Evolutionary conservation across 2,329 filamentous ascomycete genomes (phyloP), one percentile per base, ranked within the genome.

Genomic region (Aspergillus viridinutans): DNA sequence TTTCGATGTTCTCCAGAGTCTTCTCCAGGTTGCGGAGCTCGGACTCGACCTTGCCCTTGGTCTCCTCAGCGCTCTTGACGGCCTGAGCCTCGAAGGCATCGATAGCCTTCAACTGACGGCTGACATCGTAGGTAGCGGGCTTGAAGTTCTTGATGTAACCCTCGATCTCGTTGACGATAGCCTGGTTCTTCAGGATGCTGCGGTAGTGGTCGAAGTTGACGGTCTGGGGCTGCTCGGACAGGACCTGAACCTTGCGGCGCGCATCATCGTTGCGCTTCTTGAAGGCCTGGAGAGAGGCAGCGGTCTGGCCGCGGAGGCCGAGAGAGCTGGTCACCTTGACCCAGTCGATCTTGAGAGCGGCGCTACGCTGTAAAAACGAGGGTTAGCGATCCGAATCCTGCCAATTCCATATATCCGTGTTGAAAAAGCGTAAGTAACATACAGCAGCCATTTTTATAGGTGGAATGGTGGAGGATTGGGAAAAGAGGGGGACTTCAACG

Each of bases 221-320:
- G 58, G 85, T 85, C 72, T 91, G 90, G 64, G 93, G 82, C 76
- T 89, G 87, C 80, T 96, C 91, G 63, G 85, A 87, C 58, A 99
- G 90, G 62, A 85, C 71, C 78, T 89, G 86, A 61, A 99, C 84
- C 81, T 93, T 93, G 83, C 94, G 93, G 80, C 93, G 92, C 75
- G 91, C 93, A 77, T 97, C 92, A 76, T 99, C 94, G 84, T 97
- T 97, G 82, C 94, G 92, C 87, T 96, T 94, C 87, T 99, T 99
- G 89, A 99, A 99, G 66, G 90, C 85, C 77, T 93, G 89, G 61
- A 99, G 91, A 61, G 93, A 89, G 71, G 88, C 81, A 68, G 90
- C 92, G 68, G 94, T 99, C 82, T 92, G 90, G 77, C 94, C 94
- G 78, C 90, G 90, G 78, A 99, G 91, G 78, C 93, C 93, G 72